Evolutionary conservation across 768 basidiomycete species (phyloP), one percentile per base, ranked within the genome.

Genomic region (Rhizopogon vulgaris): DNA sequence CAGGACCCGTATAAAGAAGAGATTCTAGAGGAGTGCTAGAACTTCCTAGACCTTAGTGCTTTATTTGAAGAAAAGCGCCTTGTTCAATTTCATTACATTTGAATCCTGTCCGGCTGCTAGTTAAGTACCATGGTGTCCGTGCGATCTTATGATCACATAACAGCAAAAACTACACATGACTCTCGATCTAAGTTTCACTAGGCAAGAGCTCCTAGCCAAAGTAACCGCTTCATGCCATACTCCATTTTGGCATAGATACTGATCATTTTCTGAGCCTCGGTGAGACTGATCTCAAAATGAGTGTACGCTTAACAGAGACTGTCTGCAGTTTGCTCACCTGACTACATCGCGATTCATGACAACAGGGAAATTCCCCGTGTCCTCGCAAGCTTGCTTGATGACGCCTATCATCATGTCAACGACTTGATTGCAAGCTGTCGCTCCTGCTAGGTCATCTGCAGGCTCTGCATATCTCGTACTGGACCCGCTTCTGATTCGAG

Each of bases 191-290:
- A 10, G 27, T 28, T 11, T 48, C 38, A 30, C 32, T 25, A 42
- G 25, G 25, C 56, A 66, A 59, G 90, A 56, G 85, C 78, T 45
- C 90, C 89, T 43, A 95, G 69, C 93, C 93, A 95, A 53, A 95
- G 69, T 63, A 95, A 71, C 57, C 92, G 75, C 76, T 94, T 97
- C 47, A 96, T 76, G 0, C 90, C 90, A 65, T 95, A 92, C 63
- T 96, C 94, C 82, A 95, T 87, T 71, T 93, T 92, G 12, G 92
- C 82, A 66, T 90, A 88, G 58, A 94, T 74, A 55, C 84, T 89
- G 3, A 91, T 96, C 74, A 85, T 84, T 49, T 81, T 77, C 65
- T 87, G 84, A 2, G 94, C 94, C 58, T 96, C 91, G 6, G 78
- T 77, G 58, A 94, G 65, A 60, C 91, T 94, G 58, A 51, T 43